Percentiles rank a stretch among this genome's conserved stretches.
Evolutionary conservation across 306 rosid genomes (phyloP).

Genomic region (Castanea sativa): DNA sequence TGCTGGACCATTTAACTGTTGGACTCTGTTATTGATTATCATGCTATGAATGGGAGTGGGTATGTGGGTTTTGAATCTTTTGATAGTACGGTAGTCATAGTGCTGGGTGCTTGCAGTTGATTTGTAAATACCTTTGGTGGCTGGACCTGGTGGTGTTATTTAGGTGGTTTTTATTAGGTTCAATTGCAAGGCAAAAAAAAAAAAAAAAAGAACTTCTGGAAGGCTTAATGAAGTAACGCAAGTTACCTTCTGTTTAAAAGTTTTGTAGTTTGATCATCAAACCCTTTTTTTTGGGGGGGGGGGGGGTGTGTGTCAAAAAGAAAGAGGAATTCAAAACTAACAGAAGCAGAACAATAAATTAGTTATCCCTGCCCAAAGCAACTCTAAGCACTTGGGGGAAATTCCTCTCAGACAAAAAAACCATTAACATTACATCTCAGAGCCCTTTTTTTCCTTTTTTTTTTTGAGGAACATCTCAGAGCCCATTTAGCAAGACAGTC

Average conservation of each 20-base stretch:
- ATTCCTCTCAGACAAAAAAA: too few species aligned
- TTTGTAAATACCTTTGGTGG: background rate
- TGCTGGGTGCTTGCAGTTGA: background rate
- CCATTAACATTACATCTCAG: too few species aligned
- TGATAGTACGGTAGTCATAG: background rate
- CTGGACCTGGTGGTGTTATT: background rate
- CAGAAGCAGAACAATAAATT: background rate
- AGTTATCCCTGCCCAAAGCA: too few species aligned
- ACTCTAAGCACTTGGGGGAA: too few species aligned
- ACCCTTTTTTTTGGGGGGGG: too few species aligned
- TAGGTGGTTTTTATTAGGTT: background rate
- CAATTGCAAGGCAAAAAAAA: background rate
- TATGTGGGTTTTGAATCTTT: constrained; percentile 3
- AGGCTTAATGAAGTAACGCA: background rate
- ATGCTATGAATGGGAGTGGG: background rate
- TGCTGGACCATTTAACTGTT: background rate
- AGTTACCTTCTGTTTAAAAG: background rate
- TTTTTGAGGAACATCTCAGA: too few species aligned
- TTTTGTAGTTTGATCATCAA: background rate
- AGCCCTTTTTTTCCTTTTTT: too few species aligned
- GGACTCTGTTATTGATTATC: too few species aligned
- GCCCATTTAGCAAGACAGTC: too few species aligned
- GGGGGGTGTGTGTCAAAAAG: too few species aligned
- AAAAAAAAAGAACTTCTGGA: background rate
- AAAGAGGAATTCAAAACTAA: too few species aligned